A percentile compares a stretch with the other conserved stretches of the same genome.
Evolutionary conservation across 805 yeast genomes (phyloP).

Genomic region (Kluyveromyces dobzhanskii): DNA sequence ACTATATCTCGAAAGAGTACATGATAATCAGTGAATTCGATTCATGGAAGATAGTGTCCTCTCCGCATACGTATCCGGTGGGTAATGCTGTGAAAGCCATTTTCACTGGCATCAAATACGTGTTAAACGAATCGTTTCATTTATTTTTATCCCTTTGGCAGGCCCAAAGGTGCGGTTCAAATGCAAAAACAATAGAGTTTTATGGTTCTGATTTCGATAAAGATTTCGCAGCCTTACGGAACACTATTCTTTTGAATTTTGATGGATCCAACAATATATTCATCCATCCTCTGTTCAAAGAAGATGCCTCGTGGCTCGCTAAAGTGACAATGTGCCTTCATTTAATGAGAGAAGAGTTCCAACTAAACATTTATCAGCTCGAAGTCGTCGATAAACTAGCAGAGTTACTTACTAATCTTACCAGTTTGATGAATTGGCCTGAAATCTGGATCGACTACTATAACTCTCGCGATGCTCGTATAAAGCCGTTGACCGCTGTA

Average conservation of each 20-base stretch:
- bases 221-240: constrained; percentile 9
- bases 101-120: background rate
- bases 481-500: constrained; percentile 3
- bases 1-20: constrained; percentile 32
- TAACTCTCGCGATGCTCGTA: background rate
- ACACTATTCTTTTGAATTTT: constrained; percentile 17
- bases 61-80: constrained; percentile 1
- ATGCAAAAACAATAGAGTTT: constrained; percentile 2
- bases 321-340: constrained; percentile 63
- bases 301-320: constrained; percentile 32
- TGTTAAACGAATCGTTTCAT: constrained; percentile 5
- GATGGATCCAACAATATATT: constrained; percentile 9
- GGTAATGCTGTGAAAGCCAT: background rate
- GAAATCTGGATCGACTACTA: constrained; percentile 56
- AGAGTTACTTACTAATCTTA: constrained; percentile 48
- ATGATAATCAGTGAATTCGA: constrained; percentile 18
- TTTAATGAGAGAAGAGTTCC: constrained; percentile 65
- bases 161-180: background rate
- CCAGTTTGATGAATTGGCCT: constrained; percentile 70
- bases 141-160: constrained; percentile 21
- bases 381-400: constrained; percentile 37
- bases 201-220: constrained; percentile 5
- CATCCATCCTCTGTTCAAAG: background rate
- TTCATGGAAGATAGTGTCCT: background rate
- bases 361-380: constrained; percentile 43